Evolutionary conservation across 2,329 filamentous ascomycete genomes (phyloP).

Genomic region (Cadophora gregata): DNA sequence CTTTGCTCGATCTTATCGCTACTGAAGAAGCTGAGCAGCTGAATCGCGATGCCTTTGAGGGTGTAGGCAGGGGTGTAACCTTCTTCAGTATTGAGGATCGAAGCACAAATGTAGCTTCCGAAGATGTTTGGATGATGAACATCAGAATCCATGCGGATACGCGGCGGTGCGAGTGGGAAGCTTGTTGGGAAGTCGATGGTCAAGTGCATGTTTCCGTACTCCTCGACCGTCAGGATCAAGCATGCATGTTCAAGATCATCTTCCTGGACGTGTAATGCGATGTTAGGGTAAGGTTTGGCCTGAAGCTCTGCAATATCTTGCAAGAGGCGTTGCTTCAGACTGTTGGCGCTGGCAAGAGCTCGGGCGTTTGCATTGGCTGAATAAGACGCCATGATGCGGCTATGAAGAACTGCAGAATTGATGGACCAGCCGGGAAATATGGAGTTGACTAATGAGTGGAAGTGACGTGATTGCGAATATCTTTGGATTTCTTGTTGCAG

Average conservation of each 20-base stretch:
- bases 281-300: slow-evolving; percentile 53
- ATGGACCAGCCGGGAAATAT: slow-evolving; percentile 2
- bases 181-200: slow-evolving; percentile 45
- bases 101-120: slow-evolving; percentile 52
- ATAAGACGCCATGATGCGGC: not conserved
- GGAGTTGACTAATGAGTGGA: not conserved
- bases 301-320: slow-evolving; percentile 54
- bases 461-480: not conserved
- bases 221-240: slow-evolving; percentile 50
- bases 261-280: slow-evolving; percentile 49
- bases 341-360: slow-evolving; percentile 14
- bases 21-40: slow-evolving; percentile 58
- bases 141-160: slow-evolving; percentile 49
- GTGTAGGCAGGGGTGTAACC: slow-evolving; percentile 58
- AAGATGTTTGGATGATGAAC: slow-evolving; percentile 55
- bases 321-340: slow-evolving; percentile 45
- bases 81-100: slow-evolving; percentile 50
- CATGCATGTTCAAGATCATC: slow-evolving; percentile 48
- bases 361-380: not conserved
- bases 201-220: slow-evolving; percentile 51
- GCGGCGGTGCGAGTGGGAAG: slow-evolving; percentile 51
- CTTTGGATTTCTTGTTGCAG: not conserved
- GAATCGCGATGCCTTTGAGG: slow-evolving; percentile 55
- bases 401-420: not conserved
- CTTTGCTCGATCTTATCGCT: slow-evolving; percentile 54